Percentiles rank a stretch among this genome's conserved stretches.
Conservation (phyloP, 2,329 filamentous ascomycete genomes). For the Chrysoporthe puriensis region DNA sequence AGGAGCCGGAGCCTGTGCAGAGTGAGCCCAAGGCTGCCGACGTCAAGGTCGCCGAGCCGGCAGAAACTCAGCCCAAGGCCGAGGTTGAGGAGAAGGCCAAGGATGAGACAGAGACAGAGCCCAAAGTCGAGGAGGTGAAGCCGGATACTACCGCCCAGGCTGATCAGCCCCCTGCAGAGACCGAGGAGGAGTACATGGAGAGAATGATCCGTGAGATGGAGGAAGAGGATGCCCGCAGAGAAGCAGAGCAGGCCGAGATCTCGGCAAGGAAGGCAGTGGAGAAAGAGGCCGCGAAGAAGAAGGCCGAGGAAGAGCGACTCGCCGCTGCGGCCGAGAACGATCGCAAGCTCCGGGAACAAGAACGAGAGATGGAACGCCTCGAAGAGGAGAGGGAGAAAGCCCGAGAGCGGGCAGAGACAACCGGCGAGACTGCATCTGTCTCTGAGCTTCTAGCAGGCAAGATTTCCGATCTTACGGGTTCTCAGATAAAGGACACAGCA, state of each 20-base stretch:
- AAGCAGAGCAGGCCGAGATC: conserved; percentile 51
- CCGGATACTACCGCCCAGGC: conserved; percentile 35
- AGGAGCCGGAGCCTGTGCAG: conserved; percentile 33
- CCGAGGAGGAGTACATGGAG: conserved; percentile 57
- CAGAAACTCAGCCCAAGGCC: conserved; percentile 20
- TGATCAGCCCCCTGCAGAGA: conserved; percentile 37
- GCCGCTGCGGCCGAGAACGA: conserved; percentile 60
- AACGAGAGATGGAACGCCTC: conserved; percentile 71
- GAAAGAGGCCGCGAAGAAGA: conserved; percentile 50
- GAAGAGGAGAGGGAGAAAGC: conserved; percentile 71
- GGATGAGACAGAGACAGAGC: conserved; percentile 34
- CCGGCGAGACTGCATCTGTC: conserved; percentile 51
- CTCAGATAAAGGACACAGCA: conserved; percentile 50
- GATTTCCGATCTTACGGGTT: conserved; percentile 40
- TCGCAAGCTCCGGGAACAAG: conserved; percentile 71
- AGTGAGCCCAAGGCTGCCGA: conserved; percentile 34
- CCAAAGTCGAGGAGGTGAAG: conserved; percentile 47
- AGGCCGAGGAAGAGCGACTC: conserved; percentile 47
- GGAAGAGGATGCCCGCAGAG: conserved; percentile 54
- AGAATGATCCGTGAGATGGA: conserved; percentile 67
- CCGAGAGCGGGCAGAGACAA: conserved; percentile 54
- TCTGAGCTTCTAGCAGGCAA: conserved; percentile 55
- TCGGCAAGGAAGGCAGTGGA: conserved; percentile 47
- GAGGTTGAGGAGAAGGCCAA: conserved; percentile 32
- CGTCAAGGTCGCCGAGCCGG: conserved; percentile 32